Evolutionary conservation across 2,329 filamentous ascomycete species (phyloP).

Genomic region (Claviceps humidiphila): DNA sequence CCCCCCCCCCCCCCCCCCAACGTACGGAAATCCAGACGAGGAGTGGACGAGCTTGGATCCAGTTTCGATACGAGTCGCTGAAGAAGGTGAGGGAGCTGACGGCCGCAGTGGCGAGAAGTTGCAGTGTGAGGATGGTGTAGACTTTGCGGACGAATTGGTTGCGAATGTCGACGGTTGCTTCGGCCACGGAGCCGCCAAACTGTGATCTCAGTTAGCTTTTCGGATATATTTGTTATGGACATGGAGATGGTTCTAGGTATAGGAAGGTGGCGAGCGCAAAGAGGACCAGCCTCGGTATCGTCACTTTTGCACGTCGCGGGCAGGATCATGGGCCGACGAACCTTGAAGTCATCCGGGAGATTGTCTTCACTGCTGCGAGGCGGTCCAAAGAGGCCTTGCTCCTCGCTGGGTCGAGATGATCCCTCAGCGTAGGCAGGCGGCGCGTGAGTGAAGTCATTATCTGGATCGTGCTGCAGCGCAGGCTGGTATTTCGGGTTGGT

Average conservation of each 20-base stretch:
- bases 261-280: background rate
- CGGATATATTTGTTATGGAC: background rate
- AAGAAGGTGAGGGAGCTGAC: constrained; percentile 80
- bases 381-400: constrained; percentile 48
- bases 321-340: constrained; percentile 17
- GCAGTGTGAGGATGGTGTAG: constrained; percentile 93
- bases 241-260: no score
- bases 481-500: constrained; percentile 68
- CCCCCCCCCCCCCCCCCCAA: no score
- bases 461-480: constrained; percentile 73
- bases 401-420: constrained; percentile 40
- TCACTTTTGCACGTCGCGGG: background rate
- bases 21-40: constrained; percentile 72
- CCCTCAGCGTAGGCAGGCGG: constrained; percentile 64
- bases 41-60: constrained; percentile 76
- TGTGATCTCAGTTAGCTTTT: constrained; percentile 19
- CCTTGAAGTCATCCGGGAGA: constrained; percentile 94
- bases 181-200: constrained; percentile 87
- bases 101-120: constrained; percentile 71
- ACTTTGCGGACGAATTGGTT: constrained; percentile 97
- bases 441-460: constrained; percentile 61
- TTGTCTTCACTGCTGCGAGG: constrained; percentile 79
- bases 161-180: constrained; percentile 87
- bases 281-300: background rate
- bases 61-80: constrained; percentile 61